Base-by-base conservation (phyloP, 2,329 filamentous ascomycete species). In the Coniosporium tulheliwenetii region DNA sequence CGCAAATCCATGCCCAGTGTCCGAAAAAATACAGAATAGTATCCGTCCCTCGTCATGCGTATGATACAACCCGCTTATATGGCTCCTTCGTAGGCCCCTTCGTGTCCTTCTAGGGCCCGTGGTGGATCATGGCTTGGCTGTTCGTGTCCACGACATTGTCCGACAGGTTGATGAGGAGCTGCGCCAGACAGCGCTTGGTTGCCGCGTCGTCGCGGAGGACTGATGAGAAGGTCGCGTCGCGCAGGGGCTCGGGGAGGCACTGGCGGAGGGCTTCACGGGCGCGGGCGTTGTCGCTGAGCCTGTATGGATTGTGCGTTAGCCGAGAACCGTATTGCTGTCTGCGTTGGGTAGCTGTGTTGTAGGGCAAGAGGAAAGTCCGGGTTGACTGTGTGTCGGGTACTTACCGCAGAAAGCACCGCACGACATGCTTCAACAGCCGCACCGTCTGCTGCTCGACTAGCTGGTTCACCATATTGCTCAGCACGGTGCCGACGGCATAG, bases 391-490 rank as follows among this genome's bases (percentile, higher is more conserved):
- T n/a, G n/a, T n/a, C n/a, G 7, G 10, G 10, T 30, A 65, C 77
- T 51, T 68, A 93, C 85, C 91, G 77, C 56, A 98, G 73, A 61
- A 98, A 98, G 65, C 91, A 98, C 50, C 91, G 74, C 30, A 98
- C 91, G 43, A 98, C 91, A 58, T 98, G 91, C 73, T 98, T 98
- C 16, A 98, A 75, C 37, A 98, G 71, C 40, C 91, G 75, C 29
- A 93, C 91, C 1, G 91, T 98, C 64, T 98, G 91, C 56, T 94
- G 89, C 62, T 98, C 91, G 33, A 96, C 91, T 32, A 98, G 74
- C 64, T 96, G 89, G 40, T 82, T 86, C 43, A 98, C 91, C 91
- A 98, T 98, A 58, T 96, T 98, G 66, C 85, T 94, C 33, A 98
- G 69, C 5, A 98, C 91, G 1, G 91, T 98, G 5, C 91, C 91